Percentiles rank a stretch among this genome's conserved stretches.
Evolutionary conservation across 164 flowering plant genomes (phyloP).

Genomic region (Echeveria elegans): DNA sequence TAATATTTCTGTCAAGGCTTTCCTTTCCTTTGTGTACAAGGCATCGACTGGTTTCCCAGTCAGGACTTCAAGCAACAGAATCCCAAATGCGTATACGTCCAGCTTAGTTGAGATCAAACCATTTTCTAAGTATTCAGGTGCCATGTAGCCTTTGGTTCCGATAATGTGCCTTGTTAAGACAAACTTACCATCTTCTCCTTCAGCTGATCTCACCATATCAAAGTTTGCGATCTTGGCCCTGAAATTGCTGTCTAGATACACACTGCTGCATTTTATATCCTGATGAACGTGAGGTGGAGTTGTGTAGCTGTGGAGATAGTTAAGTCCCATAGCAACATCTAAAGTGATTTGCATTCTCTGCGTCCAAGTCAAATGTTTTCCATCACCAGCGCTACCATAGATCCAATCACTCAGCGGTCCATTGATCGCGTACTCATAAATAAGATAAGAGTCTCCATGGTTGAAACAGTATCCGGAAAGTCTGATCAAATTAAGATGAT

Average conservation of each 20-base stretch:
- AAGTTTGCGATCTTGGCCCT: conserved; percentile 70
- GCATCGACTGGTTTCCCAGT: conserved; percentile 46
- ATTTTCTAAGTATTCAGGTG: conserved; percentile 72
- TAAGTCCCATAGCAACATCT: conserved; percentile 32
- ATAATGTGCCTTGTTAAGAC: conserved; percentile 38
- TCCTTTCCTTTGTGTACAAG: conserved; percentile 18
- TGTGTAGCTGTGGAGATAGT: conserved; percentile 66
- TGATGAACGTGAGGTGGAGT: conserved; percentile 64
- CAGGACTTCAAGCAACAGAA: conserved; percentile 53
- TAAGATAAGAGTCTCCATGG: conserved; percentile 49
- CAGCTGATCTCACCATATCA: conserved; percentile 36
- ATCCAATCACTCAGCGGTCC: conserved; percentile 51
- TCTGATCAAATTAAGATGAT: conserved; percentile 49
- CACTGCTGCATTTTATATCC: conserved; percentile 50
- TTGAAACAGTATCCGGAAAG: conserved; percentile 59
- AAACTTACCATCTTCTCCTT: conserved; percentile 31
- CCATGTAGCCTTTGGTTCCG: conserved; percentile 46
- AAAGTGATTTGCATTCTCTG: conserved; percentile 8
- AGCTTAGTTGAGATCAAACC: conserved; percentile 63
- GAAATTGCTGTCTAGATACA: conserved; percentile 52
- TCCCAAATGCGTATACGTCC: conserved; percentile 75
- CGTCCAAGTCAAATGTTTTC: neutral
- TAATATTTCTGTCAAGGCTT: conserved; percentile 21
- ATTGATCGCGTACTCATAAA: conserved; percentile 56
- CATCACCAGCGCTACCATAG: conserved; percentile 13